Evolutionary conservation across 140 eudicot species (phyloP).

Genomic region (Ambrosia hybrid): DNA sequence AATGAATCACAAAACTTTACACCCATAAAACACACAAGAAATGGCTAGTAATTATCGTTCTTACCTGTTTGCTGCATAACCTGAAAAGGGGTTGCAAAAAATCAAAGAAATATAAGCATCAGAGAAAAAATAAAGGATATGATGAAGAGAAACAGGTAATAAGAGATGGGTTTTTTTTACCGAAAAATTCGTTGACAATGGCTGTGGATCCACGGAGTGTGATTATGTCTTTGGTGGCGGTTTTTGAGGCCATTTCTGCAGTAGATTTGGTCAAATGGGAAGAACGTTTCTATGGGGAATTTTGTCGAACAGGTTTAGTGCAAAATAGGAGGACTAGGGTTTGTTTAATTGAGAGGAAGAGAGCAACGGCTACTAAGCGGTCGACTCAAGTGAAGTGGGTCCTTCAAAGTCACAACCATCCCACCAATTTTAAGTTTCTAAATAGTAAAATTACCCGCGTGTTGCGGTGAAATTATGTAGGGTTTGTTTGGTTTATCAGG

Average conservation of each 20-base stretch:
- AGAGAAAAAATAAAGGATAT: background rate
- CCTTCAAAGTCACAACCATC: too few relatives aligned
- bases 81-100: slow-evolving; percentile 47
- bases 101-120: background rate
- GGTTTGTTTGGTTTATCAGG: too few relatives aligned
- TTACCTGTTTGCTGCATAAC: slow-evolving; percentile 94
- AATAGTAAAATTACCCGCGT: too few relatives aligned
- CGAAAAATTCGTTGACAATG: slow-evolving; percentile 86
- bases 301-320: slow-evolving; percentile 27
- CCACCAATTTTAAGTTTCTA: too few relatives aligned
- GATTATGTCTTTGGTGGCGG: slow-evolving; percentile 75
- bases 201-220: slow-evolving; percentile 96
- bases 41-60: background rate
- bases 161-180: slow-evolving; percentile 28
- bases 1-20: background rate
- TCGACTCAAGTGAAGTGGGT: background rate
- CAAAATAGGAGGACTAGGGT: slow-evolving; percentile 25
- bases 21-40: background rate
- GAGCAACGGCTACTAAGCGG: slow-evolving; percentile 46
- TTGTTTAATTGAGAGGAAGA: slow-evolving; percentile 3
- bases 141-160: background rate
- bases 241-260: slow-evolving; percentile 65
- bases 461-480: too few relatives aligned
- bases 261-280: background rate
- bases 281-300: slow-evolving; percentile 13